These are phyloP conservation scores for Paratinospora sagittata DNA, from an alignment of 164 flowering plant species.

Conservation along the genomic window DNA sequence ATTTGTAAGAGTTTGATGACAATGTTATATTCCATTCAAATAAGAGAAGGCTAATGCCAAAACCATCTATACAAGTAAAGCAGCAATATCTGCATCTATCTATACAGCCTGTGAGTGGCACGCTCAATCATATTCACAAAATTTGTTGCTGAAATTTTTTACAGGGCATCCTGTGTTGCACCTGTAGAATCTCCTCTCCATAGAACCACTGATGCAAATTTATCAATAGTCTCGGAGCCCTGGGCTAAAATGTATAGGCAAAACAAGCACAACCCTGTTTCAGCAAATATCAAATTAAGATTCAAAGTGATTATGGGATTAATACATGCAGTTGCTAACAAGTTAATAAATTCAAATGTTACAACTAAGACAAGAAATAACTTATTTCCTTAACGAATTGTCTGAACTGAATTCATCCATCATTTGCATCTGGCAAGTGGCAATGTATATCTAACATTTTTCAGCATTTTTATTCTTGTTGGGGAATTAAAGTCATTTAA, in stretches of 20 bases:
- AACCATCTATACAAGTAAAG: neutral
- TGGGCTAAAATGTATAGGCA: constrained; percentile 56
- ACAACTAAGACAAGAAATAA: neutral
- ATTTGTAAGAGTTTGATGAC: too few relatives aligned
- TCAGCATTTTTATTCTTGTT: too few relatives aligned
- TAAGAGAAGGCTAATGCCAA: neutral
- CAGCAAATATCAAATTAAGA: constrained; percentile 11
- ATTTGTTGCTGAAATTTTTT: constrained; percentile 5
- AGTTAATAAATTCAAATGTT: constrained; percentile 1
- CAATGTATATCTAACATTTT: neutral
- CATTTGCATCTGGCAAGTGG: neutral
- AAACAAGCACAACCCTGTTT: constrained; percentile 76
- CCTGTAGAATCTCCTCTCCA: constrained; percentile 28
- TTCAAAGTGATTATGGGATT: neutral
- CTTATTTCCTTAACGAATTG: too few relatives aligned
- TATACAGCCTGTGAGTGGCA: constrained; percentile 5
- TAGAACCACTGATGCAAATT: constrained; percentile 25
- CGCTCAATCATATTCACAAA: neutral
- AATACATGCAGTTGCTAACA: too few relatives aligned
- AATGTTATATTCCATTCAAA: neutral
- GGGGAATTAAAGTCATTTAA: neutral
- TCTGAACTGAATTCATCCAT: neutral
- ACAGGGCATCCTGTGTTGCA: constrained; percentile 32
- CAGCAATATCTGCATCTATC: neutral
- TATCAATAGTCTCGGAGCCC: constrained; percentile 31